Conservation (phyloP, 176 grass and related monocot species). For the Tillandsia fasciculata region DNA sequence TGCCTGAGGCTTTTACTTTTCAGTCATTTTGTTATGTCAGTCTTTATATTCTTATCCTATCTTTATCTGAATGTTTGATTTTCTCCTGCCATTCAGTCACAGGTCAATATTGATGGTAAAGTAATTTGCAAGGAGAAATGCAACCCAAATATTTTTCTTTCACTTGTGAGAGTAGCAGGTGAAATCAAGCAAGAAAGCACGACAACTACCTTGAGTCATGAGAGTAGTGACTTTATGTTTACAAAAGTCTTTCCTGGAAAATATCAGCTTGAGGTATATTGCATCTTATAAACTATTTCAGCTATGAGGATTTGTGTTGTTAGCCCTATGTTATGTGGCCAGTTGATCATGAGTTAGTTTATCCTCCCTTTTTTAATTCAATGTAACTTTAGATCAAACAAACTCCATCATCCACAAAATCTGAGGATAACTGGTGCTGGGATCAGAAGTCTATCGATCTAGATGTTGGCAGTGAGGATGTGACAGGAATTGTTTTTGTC, state of each 20-base stretch:
- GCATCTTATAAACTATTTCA: background rate
- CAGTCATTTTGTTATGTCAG: background rate
- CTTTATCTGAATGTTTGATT: constrained; percentile 15
- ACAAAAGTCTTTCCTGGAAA: constrained; percentile 93
- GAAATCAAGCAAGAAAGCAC: constrained; percentile 46
- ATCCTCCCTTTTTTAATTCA: background rate
- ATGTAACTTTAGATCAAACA: constrained; percentile 44
- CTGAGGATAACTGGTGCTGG: constrained; percentile 88
- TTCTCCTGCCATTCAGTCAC: constrained; percentile 37
- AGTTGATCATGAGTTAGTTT: background rate
- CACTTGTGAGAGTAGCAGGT: constrained; percentile 65
- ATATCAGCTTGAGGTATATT: constrained; percentile 67
- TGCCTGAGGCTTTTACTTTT: constrained; percentile 5
- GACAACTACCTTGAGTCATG: constrained; percentile 45
- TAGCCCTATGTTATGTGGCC: background rate
- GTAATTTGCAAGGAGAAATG: constrained; percentile 84
- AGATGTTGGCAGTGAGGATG: constrained; percentile 67
- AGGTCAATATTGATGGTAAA: constrained; percentile 85
- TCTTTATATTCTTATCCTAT: constrained; percentile 7
- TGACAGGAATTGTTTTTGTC: constrained; percentile 63
- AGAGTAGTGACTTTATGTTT: constrained; percentile 62
- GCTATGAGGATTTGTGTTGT: background rate
- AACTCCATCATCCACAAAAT: constrained; percentile 17
- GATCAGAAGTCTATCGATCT: constrained; percentile 55
- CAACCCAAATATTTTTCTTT: constrained; percentile 49